A percentile compares a stretch with the other conserved stretches of the same genome.
phyloP scores from a whole-genome alignment of 768 basidiomycete species.

The Coprinopsis cinerea region DNA sequence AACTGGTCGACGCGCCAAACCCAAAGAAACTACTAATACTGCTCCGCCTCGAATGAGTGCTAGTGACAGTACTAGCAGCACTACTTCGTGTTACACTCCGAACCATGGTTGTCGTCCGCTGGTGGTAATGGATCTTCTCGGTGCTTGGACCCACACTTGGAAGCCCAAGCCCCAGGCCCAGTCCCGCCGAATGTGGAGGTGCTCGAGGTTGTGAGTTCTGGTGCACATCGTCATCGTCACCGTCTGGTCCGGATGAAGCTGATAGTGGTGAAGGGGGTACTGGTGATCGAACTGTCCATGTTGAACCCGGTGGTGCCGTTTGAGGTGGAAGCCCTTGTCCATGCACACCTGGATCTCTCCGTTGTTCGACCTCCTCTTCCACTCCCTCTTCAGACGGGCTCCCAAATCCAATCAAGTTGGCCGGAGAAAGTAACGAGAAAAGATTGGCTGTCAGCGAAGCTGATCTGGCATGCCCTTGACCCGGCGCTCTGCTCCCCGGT shows the following conservation, averaged over 20 bases:
- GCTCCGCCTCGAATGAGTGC: background rate
- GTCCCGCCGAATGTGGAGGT: background rate
- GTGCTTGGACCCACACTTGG: background rate
- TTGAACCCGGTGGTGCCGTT: background rate
- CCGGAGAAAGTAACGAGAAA: constrained; percentile 12
- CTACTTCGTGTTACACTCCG: background rate
- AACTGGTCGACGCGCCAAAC: background rate
- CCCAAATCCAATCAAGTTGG: constrained; percentile 4
- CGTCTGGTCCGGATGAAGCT: background rate
- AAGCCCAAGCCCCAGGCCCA: background rate
- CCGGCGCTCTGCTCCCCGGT: background rate
- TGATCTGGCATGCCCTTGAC: constrained; percentile 1
- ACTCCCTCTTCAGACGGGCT: background rate
- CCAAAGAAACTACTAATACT: background rate
- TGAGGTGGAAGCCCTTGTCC: background rate
- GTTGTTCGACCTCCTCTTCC: background rate
- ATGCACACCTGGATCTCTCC: background rate
- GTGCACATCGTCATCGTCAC: background rate
- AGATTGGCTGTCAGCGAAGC: constrained; percentile 3
- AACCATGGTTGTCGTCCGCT: background rate
- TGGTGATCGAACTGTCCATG: background rate
- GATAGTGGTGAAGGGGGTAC: background rate
- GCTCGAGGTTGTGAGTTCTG: background rate
- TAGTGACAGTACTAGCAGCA: background rate
- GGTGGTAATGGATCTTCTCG: background rate